Base-by-base conservation (phyloP, 2,329 filamentous ascomycete genomes). In the Aspergillus fumigatus region DNA sequence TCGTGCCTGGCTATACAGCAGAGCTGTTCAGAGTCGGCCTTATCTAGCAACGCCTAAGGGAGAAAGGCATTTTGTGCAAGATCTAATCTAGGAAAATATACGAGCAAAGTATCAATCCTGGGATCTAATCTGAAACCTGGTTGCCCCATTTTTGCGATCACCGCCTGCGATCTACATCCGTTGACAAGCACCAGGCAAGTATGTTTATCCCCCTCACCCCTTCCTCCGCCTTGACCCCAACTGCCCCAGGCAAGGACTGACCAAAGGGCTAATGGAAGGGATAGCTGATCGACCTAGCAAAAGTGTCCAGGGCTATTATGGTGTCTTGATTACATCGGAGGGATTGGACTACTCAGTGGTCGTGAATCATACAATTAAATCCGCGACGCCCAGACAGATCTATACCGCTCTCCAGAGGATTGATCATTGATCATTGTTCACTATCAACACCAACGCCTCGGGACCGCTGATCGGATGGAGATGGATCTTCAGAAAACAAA, bases 401-500 rank as follows among this genome's bases (percentile, higher is more conserved):
- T 57, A 43, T 23, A 43, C 32, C 32, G 32, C 32, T 38, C 32
- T 17, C 29, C 29, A 14, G 29, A 38, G 14, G 5, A 38, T 38
- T 38, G 14, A 17, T 11, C 40, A 38, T 38, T 38, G 14, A 17
- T 11, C 40, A n/a, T 38, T 38, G 14, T 38, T 5, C 40, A 26
- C 21, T 47, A 25, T 47, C 6, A 8, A 25, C 43, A 47, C 10
- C 10, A 11, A 47, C 10, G 11, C 14, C 21, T 52, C 48, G 21
- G n/a, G 43, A 32, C 40, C 19, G 7, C 32, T 51, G 55, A 47
- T 56, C 59, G 55, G 54, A 63, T 62, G 62, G 58, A 60, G 52
- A 76, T 76, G 74, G 71, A 75, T 63, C 69, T 75, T 55, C 73
- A 74, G 59, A 73, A 72, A 52, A 70, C 74, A 29, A 75, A 75